phyloP scores from a whole-genome alignment of 495 filamentous ascomycete species.

The Margaritispora aquatica region DNA sequence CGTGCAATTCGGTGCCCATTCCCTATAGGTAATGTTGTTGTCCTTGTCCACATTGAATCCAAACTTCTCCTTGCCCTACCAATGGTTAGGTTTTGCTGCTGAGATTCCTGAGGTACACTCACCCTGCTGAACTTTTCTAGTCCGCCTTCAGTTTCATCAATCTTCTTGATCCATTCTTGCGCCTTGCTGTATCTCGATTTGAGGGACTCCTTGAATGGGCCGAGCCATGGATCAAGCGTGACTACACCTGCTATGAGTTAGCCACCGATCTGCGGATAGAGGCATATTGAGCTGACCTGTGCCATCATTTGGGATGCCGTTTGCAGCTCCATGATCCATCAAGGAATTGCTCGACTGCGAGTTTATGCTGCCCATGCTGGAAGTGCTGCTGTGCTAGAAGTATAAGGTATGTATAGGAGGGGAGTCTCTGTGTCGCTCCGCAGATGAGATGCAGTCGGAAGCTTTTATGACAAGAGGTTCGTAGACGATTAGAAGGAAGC shows the following conservation, averaged over 20 bases:
- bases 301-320: constrained; percentile 18
- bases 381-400: background rate
- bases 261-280: background rate
- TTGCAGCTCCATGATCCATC: constrained; percentile 10
- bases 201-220: constrained; percentile 73
- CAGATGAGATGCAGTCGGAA: too few species aligned
- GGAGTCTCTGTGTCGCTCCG: background rate
- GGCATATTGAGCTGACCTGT: constrained; percentile 2
- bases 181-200: constrained; percentile 72
- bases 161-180: constrained; percentile 79
- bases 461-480: too few species aligned
- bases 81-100: constrained; percentile 5
- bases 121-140: constrained; percentile 89
- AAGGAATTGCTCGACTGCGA: constrained; percentile 16
- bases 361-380: constrained; percentile 19
- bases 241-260: constrained; percentile 60
- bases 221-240: constrained; percentile 83
- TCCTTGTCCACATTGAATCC: constrained; percentile 75
- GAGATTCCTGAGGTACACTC: constrained; percentile 20
- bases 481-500: too few species aligned
- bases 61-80: constrained; percentile 75
- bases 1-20: constrained; percentile 91
- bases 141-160: constrained; percentile 80
- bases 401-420: too few species aligned
- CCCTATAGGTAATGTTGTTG: constrained; percentile 82